Base-by-base conservation (phyloP, 2,329 filamentous ascomycete species). In the Apiospora marii region DNA sequence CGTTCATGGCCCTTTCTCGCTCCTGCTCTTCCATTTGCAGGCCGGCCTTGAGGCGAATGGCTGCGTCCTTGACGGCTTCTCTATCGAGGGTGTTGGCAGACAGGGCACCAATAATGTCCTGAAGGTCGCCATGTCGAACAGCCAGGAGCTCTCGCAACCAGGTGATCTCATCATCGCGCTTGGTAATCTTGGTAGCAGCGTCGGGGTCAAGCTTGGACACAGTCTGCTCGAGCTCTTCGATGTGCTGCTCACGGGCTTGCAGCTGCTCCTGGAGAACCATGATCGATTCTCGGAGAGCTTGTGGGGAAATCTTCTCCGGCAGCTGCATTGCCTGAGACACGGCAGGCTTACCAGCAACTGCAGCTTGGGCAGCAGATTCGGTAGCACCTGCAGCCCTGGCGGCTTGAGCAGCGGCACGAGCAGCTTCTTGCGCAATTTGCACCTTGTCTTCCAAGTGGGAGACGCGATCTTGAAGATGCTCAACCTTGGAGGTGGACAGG, bases 21-120 rank as follows among this genome's bases (percentile, higher is more conserved):
- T 98, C 95, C 81, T 98, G 94, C 80, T 97, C 94, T 82, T 99
- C 96, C 96, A 99, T 99, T 81, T 98, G 94, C 48, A 99, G 87
- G 79, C 98, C 98, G 19, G 96, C 94, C 81, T 94, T 94, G 74
- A 99, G 91, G 70, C 96, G 92, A 77, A 98, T 98, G 48, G 94
- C 94, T 7, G 95, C 95, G 80, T 98, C 95, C 78, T 93, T 94
- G 75, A 98, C 93, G 7, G 90, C 88, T 74, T 94, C 91, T 72
- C 91, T 90, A 81, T 98, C 92, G 80, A 94, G 96, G 37, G 88
- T 86, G 5, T 95, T 92, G 74, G 91, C 88, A 3, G 92, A 92
- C 41, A 98, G 87, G 7, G 93, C 92, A 69, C 88, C 88, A 80
- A 98, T 96, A 74, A 99, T 94, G 80, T 99, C 96, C 77, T 96